Conservation (phyloP, 2,329 filamentous ascomycete species). For the Diaporthe humulicola region DNA sequence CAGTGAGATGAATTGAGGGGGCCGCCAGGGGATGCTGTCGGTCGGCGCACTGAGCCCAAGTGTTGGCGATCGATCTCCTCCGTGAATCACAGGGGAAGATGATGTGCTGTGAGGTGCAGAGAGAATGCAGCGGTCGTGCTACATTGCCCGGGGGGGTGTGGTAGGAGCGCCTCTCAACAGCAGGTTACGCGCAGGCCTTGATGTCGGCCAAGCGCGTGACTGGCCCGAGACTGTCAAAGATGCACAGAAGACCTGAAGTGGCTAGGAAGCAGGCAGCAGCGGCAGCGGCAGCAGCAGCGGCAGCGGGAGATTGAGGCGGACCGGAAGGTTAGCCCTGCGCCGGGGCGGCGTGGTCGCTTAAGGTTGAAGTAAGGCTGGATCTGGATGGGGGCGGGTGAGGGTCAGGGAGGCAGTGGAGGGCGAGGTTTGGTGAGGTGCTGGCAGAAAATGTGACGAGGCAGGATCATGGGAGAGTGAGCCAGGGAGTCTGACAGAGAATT, state of each 20-base stretch:
- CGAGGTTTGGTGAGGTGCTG: conserved; percentile 4
- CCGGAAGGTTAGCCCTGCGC: conserved; percentile 11
- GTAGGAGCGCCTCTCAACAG: neutral
- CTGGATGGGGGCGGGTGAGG: conserved; percentile 9
- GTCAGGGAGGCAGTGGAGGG: conserved; percentile 27
- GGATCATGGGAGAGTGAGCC: conserved; percentile 17
- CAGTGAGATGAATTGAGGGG: conserved; percentile 14
- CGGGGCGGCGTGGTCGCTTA: conserved; percentile 21
- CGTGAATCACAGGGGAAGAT: conserved; percentile 14
- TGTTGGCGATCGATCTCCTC: conserved; percentile 20
- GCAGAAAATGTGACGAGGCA: conserved; percentile 23
- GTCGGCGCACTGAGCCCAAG: conserved; percentile 28
- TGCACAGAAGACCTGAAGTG: neutral
- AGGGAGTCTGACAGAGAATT: conserved; percentile 26
- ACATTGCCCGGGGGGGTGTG: conserved; percentile 21
- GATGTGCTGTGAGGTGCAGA: conserved; percentile 32
- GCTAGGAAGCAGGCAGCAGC: neutral
- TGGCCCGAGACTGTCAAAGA: conserved; percentile 29
- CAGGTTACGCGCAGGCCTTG: conserved; percentile 31
- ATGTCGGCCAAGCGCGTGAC: conserved; percentile 12
- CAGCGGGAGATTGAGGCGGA: conserved; percentile 4
- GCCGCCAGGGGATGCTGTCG: conserved; percentile 1
- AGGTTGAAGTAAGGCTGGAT: conserved; percentile 24
- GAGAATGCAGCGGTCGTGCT: conserved; percentile 35
- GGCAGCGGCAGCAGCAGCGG: neutral